A percentile compares a stretch with the other conserved stretches of the same genome.
These are phyloP conservation scores for Monosporascus sp. DNA, from an alignment of 2,329 filamentous ascomycete genomes.

Conservation along the genomic window DNA sequence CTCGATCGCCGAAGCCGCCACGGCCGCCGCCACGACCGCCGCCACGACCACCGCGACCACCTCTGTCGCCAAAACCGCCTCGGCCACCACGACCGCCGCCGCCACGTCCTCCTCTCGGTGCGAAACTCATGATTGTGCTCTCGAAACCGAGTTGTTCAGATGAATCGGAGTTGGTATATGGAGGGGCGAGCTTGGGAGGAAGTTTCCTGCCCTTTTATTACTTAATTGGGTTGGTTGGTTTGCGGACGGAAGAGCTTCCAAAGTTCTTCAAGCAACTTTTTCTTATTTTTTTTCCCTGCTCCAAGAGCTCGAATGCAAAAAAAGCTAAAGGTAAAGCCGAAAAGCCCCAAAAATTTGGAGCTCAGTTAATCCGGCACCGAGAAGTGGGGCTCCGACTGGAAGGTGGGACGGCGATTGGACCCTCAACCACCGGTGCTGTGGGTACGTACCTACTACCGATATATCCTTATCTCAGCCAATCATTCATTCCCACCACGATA, in stretches of 20 bases:
- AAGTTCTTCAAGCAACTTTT: not conserved
- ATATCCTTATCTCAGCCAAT: not conserved
- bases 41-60: slow-evolving; percentile 37
- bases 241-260: not conserved
- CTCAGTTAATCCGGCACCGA: not conserved
- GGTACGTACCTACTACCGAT: not conserved
- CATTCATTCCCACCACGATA: not conserved
- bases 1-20: slow-evolving; percentile 33
- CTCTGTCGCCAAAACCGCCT: slow-evolving; percentile 34
- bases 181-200: not conserved
- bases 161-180: not conserved
- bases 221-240: too few relatives aligned
- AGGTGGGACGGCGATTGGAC: not conserved
- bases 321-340: not conserved
- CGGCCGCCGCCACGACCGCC: slow-evolving; percentile 29
- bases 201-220: not conserved
- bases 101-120: slow-evolving; percentile 33
- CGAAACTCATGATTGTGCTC: slow-evolving; percentile 34
- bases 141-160: not conserved
- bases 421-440: not conserved
- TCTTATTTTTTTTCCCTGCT: not conserved
- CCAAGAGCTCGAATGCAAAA: not conserved
- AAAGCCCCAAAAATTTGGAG: not conserved
- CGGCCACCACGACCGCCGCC: slow-evolving; percentile 31
- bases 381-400: not conserved